These are phyloP conservation scores for Oxalis stricta DNA, from an alignment of 441 rosid genomes.

Conservation along the genomic window DNA sequence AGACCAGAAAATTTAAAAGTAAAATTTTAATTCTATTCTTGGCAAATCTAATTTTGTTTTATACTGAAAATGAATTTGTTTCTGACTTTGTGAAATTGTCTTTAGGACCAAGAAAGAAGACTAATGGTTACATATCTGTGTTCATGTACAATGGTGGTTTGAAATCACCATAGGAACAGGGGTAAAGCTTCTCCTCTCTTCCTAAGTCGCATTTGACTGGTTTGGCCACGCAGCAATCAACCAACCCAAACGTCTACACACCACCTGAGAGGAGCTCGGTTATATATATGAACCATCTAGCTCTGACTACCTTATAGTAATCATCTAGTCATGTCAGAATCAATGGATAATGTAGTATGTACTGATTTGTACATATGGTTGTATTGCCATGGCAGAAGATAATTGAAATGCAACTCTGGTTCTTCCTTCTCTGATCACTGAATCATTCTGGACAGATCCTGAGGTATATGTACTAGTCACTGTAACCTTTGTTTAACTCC, in stretches of 20 bases:
- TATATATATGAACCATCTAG: too few relatives aligned
- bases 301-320: not conserved
- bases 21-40: too few relatives aligned
- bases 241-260: too few relatives aligned
- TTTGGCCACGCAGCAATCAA: too few relatives aligned
- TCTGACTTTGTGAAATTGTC: not conserved
- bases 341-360: not conserved
- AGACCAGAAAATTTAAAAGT: too few relatives aligned
- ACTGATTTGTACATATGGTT: constrained; percentile 61
- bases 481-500: not conserved
- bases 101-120: constrained; percentile 28
- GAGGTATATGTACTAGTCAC: constrained; percentile 32
- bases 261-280: too few relatives aligned
- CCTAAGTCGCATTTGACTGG: not conserved
- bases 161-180: constrained; percentile 98
- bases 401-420: constrained; percentile 95
- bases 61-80: not conserved
- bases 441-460: constrained; percentile 95
- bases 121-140: constrained; percentile 76
- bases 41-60: too few relatives aligned
- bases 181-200: constrained; percentile 29
- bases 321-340: not conserved
- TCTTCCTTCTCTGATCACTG: constrained; percentile 83
- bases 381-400: constrained; percentile 90
- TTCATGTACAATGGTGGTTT: constrained; percentile 95